Conservation (phyloP, 139 green algal genomes). For the Volvox reticuliferus region DNA sequence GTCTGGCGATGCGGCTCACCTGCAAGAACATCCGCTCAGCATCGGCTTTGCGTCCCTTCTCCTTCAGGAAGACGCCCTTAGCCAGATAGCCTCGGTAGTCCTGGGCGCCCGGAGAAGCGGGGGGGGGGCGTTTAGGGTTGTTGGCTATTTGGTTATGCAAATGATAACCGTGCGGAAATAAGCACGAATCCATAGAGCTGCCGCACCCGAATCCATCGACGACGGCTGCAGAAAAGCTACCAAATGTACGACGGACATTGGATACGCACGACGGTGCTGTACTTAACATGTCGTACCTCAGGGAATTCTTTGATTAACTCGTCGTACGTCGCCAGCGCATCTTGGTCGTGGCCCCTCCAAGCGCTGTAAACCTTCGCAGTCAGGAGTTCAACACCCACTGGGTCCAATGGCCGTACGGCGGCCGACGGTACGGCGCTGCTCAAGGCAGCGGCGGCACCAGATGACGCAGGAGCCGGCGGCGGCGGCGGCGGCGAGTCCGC, state of each 20-base stretch:
- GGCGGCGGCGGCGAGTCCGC: not conserved
- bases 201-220: too few species aligned
- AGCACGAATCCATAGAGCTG: too few species aligned
- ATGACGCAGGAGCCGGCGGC: not conserved
- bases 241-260: too few species aligned
- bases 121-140: not conserved
- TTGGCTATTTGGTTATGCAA: too few species aligned
- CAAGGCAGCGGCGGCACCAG: not conserved
- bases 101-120: not conserved
- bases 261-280: not conserved
- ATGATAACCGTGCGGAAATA: too few species aligned
- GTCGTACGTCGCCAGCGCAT: constrained; percentile 67
- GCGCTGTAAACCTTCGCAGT: constrained; percentile 65
- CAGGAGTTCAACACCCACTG: constrained; percentile 62
- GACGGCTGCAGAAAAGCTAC: too few species aligned
- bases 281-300: constrained; percentile 17
- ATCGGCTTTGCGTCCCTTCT: constrained; percentile 67
- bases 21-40: constrained; percentile 76
- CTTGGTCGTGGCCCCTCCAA: constrained; percentile 70
- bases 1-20: constrained; percentile 26
- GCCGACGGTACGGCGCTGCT: not conserved
- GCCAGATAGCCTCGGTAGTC: constrained; percentile 74
- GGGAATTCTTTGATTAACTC: constrained; percentile 32
- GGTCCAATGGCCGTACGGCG: constrained; percentile 43
- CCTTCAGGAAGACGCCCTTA: constrained; percentile 70